Percentiles rank a stretch among this genome's conserved stretches.
phyloP scores from a whole-genome alignment of 1,284 basidiomycete genomes.

The Tylopilus sp. region DNA sequence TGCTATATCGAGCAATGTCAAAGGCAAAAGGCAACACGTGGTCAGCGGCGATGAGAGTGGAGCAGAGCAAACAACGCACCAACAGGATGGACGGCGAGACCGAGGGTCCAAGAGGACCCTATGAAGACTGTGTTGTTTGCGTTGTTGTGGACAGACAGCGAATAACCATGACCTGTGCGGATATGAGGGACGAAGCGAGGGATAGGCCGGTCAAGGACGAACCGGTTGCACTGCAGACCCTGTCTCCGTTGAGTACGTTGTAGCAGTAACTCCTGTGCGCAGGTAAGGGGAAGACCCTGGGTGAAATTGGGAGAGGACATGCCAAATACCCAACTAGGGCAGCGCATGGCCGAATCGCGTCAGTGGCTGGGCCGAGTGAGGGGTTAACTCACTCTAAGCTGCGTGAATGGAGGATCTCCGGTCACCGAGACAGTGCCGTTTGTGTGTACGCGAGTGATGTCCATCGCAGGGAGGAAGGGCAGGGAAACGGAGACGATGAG shows the following conservation, averaged over 20 bases:
- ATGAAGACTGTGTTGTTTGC: conserved; percentile 39
- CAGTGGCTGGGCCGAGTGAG: conserved; percentile 5
- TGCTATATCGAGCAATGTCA: conserved; percentile 39
- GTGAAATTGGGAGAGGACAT: neutral
- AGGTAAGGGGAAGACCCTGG: conserved; percentile 6
- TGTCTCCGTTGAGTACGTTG: conserved; percentile 13
- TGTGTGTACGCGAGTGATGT: conserved; percentile 58
- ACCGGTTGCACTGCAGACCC: conserved; percentile 17
- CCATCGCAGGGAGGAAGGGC: conserved; percentile 60
- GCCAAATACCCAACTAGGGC: conserved; percentile 32
- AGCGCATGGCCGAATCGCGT: conserved; percentile 11
- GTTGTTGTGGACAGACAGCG: conserved; percentile 33
- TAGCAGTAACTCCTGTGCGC: conserved; percentile 27
- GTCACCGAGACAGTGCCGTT: conserved; percentile 29
- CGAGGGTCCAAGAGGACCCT: conserved; percentile 62
- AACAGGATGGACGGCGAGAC: conserved; percentile 68
- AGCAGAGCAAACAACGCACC: conserved; percentile 42
- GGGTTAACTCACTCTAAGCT: conserved; percentile 52
- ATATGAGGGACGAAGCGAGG: conserved; percentile 5
- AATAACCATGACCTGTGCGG: conserved; percentile 52
- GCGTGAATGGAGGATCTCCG: conserved; percentile 34
- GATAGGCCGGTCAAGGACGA: conserved; percentile 16
- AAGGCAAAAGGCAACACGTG: conserved; percentile 4
- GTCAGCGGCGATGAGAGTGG: conserved; percentile 1
- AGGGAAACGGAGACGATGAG: conserved; percentile 67